Conservation (phyloP, 192 early-diverging fungal genomes). For the Linnemannia zychae region DNA sequence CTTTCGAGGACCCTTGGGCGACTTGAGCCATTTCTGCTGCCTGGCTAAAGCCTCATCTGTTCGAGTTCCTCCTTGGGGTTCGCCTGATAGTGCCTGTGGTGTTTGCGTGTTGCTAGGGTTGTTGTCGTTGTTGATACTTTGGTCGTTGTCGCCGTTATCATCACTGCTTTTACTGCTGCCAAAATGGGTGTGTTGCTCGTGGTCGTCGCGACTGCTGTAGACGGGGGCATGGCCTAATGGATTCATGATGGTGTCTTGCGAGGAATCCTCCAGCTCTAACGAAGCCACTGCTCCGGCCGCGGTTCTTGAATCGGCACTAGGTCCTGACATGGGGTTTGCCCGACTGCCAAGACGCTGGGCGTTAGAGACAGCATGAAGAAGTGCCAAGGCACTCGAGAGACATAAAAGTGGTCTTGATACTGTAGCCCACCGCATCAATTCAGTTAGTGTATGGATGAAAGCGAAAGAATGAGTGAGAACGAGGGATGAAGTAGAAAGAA, state of each 20-base stretch:
- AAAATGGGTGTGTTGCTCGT: neutral
- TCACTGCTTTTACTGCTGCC: neutral
- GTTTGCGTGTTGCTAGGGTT: neutral
- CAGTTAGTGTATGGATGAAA: neutral
- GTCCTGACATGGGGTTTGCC: neutral
- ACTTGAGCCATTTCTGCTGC: neutral
- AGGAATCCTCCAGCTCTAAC: neutral
- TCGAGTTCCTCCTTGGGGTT: neutral
- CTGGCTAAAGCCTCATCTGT: neutral
- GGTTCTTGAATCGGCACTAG: neutral
- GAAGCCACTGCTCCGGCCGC: neutral
- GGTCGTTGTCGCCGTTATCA: neutral
- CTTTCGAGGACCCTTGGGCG: neutral
- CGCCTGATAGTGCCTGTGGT: neutral
- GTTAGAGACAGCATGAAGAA: neutral
- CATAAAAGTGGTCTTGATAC: constrained; percentile 10
- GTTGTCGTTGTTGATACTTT: neutral
- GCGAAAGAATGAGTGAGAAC: neutral
- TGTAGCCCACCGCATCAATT: constrained; percentile 18
- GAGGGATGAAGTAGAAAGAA: neutral
- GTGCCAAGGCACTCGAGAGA: constrained; percentile 8
- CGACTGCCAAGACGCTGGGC: neutral
- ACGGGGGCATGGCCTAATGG: neutral
- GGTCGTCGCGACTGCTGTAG: neutral
- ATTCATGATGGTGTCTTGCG: neutral